phyloP scores from a whole-genome alignment of 768 basidiomycete genomes.

The Exidia glandulosa region DNA sequence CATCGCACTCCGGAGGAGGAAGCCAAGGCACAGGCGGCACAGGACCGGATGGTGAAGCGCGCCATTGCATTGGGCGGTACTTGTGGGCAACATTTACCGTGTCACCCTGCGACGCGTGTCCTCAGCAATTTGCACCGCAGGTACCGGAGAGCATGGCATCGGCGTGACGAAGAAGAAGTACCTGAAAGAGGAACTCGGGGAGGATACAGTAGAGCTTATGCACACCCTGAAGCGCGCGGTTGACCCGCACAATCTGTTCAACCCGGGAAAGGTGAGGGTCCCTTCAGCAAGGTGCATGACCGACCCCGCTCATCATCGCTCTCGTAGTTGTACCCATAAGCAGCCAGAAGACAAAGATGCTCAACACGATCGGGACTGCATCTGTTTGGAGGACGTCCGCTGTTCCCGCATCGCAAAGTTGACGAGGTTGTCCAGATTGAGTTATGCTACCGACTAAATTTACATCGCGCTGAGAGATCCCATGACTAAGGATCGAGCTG shows the following conservation, averaged over 20 bases:
- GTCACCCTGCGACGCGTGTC: neutral
- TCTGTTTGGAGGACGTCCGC: too few relatives aligned
- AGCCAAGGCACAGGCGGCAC: slow-evolving; percentile 18
- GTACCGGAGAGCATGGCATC: slow-evolving; percentile 35
- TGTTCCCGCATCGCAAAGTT: too few relatives aligned
- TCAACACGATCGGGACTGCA: too few relatives aligned
- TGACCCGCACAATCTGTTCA: slow-evolving; percentile 36
- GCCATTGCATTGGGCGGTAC: slow-evolving; percentile 27
- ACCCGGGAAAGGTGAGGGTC: slow-evolving; percentile 32
- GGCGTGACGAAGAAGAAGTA: slow-evolving; percentile 39
- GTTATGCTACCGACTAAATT: too few relatives aligned
- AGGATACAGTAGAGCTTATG: slow-evolving; percentile 41
- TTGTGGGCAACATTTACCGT: slow-evolving; percentile 13
- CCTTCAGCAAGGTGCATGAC: neutral
- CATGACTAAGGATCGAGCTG: too few relatives aligned
- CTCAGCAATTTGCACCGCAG: slow-evolving; percentile 6
- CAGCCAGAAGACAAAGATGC: too few relatives aligned
- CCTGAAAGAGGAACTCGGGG: slow-evolving; percentile 35
- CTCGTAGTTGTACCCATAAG: neutral
- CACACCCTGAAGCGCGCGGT: slow-evolving; percentile 33
- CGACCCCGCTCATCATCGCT: neutral
- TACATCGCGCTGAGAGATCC: too few relatives aligned
- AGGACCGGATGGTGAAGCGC: slow-evolving; percentile 22
- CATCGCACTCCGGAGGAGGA: slow-evolving; percentile 28
- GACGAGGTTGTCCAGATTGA: too few relatives aligned